phyloP scores from a whole-genome alignment of 805 yeast genomes.

The Brettanomyces anomalus region DNA sequence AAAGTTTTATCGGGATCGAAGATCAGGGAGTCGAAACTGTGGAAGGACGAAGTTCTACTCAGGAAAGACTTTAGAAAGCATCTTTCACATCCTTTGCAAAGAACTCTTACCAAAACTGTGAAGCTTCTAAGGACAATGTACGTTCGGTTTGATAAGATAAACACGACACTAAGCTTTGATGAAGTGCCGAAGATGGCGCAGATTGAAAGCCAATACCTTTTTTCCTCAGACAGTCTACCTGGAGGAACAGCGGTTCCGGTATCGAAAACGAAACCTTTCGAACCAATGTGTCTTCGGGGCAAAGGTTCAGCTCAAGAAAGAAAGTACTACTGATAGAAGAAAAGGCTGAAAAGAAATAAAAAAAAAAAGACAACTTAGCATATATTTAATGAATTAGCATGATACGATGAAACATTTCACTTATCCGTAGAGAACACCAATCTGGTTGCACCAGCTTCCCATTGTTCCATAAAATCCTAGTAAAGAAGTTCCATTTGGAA shows the following conservation, averaged over 20 bases:
- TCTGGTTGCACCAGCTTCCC: slow-evolving; percentile 63
- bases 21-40: slow-evolving; percentile 13
- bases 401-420: neutral
- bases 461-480: slow-evolving; percentile 67
- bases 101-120: slow-evolving; percentile 10
- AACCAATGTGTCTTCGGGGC: slow-evolving; percentile 11
- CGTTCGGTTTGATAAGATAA: slow-evolving; percentile 16
- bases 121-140: slow-evolving; percentile 14
- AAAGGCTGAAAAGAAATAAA: too few species aligned
- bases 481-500: slow-evolving; percentile 54
- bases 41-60: slow-evolving; percentile 13
- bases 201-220: slow-evolving; percentile 10
- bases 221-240: slow-evolving; percentile 16
- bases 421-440: slow-evolving; percentile 56
- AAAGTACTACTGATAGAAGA: too few species aligned
- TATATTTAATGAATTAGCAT: too few species aligned
- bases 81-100: slow-evolving; percentile 10
- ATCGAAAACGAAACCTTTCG: slow-evolving; percentile 7
- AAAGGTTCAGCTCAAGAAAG: too few species aligned
- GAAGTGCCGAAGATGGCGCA: slow-evolving; percentile 8
- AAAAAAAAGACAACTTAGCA: too few species aligned
- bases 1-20: slow-evolving; percentile 1
- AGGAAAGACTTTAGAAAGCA: slow-evolving; percentile 7
- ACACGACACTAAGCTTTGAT: slow-evolving; percentile 16
- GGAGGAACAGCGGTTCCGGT: slow-evolving; percentile 20